phyloP scores from a whole-genome alignment of 2,329 filamentous ascomycete genomes.

The Colletotrichum noveboracense region DNA sequence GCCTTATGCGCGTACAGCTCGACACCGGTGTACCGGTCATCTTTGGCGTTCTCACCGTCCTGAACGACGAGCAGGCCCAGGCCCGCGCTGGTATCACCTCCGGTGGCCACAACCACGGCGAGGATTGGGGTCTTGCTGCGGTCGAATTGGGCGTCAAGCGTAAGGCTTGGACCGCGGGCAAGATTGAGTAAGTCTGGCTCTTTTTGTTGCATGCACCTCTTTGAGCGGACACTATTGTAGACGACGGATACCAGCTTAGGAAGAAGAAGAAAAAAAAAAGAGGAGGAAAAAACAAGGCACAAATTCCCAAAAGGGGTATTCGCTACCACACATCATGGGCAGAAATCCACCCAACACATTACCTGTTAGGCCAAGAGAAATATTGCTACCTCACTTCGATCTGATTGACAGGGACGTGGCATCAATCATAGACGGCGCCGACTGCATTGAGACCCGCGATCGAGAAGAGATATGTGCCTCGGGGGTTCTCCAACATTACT shows the following conservation, averaged over 20 bases:
- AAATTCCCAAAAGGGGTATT: background rate
- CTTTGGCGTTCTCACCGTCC: slow-evolving; percentile 88
- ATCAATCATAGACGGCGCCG: background rate
- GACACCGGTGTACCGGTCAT: slow-evolving; percentile 89
- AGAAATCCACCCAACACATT: background rate
- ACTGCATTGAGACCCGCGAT: background rate
- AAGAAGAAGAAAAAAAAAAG: background rate
- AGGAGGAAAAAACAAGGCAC: background rate
- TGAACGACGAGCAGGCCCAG: slow-evolving; percentile 87
- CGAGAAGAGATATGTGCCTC: background rate
- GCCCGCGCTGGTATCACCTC: slow-evolving; percentile 78
- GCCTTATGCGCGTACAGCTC: slow-evolving; percentile 92
- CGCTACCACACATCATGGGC: background rate
- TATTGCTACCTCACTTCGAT: background rate
- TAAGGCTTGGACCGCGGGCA: slow-evolving; percentile 80
- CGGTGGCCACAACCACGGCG: slow-evolving; percentile 87
- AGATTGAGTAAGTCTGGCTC: slow-evolving; percentile 45
- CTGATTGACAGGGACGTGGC: background rate
- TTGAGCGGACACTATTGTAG: background rate
- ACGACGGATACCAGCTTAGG: background rate
- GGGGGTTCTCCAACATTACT: slow-evolving; percentile 16
- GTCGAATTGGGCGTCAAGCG: slow-evolving; percentile 94
- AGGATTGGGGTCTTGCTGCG: slow-evolving; percentile 94
- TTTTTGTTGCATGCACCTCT: background rate
- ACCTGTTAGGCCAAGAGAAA: background rate